A percentile compares a stretch with the other conserved stretches of the same genome.
These are phyloP conservation scores for Collybiopsis luxurians DNA, from an alignment of 768 basidiomycete genomes.

Conservation along the genomic window DNA sequence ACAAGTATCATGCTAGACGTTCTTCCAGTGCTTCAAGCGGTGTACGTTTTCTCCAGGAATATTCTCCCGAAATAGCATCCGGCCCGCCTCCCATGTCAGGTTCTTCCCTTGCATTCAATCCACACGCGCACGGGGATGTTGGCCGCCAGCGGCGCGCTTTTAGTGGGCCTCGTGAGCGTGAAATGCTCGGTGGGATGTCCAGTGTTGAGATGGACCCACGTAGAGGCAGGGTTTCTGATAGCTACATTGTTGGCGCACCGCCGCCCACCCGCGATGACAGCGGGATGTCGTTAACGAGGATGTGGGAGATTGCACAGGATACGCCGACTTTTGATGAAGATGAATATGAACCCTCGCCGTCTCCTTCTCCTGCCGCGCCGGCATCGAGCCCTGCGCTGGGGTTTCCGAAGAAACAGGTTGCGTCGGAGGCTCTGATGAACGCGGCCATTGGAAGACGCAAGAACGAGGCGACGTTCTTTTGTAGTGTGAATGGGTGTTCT, in stretches of 20 bases:
- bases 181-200: not conserved
- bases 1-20: not conserved
- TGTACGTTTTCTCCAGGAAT: not conserved
- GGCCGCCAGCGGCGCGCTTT: not conserved
- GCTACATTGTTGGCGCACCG: not conserved
- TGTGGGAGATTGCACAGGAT: not conserved
- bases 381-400: not conserved
- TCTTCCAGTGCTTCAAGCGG: not conserved
- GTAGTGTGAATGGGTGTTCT: not conserved
- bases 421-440: conserved; percentile 2
- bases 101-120: too few relatives aligned
- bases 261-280: conserved; percentile 2
- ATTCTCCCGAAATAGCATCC: not conserved
- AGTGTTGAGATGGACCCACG: not conserved
- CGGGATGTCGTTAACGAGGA: not conserved
- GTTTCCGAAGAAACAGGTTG: conserved; percentile 4
- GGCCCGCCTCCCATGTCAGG: too few relatives aligned
- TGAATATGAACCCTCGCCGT: not conserved
- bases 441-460: not conserved
- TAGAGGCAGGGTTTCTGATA: not conserved
- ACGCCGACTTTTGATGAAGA: conserved; percentile 4
- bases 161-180: not conserved
- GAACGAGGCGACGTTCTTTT: not conserved
- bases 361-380: not conserved
- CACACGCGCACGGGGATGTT: not conserved